Evolutionary conservation across 768 basidiomycete species (phyloP).

Genomic region (Amylocystis lapponica): DNA sequence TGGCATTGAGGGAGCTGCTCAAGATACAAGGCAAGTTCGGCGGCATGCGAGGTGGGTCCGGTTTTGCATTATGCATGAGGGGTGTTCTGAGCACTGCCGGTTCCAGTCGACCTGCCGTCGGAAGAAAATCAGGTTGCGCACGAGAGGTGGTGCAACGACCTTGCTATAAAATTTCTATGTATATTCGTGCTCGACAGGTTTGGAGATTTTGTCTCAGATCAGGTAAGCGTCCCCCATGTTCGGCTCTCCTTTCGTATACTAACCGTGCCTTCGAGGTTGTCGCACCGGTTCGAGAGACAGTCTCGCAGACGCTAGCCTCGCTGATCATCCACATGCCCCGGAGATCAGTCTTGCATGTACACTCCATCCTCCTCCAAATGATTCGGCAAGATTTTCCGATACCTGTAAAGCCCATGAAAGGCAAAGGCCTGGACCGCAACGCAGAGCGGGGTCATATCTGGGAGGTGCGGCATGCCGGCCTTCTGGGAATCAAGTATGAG

Average conservation of each 20-base stretch:
- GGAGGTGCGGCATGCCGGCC: conserved; percentile 97
- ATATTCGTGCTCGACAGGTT: conserved; percentile 96
- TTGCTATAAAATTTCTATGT: conserved; percentile 80
- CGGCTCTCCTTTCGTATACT: neutral
- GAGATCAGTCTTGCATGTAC: conserved; percentile 74
- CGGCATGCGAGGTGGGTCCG: conserved; percentile 65
- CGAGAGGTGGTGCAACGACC: conserved; percentile 84
- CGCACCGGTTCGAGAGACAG: conserved; percentile 94
- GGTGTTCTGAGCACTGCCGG: neutral
- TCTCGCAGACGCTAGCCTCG: conserved; percentile 89
- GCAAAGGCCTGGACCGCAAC: conserved; percentile 13
- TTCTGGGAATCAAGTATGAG: conserved; percentile 96
- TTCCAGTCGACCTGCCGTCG: conserved; percentile 42
- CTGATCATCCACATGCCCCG: conserved; percentile 84
- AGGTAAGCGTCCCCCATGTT: conserved; percentile 45
- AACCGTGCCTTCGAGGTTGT: conserved; percentile 53
- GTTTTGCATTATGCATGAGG: neutral
- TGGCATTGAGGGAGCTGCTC: conserved; percentile 85
- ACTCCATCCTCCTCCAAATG: conserved; percentile 85
- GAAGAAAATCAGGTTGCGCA: conserved; percentile 63
- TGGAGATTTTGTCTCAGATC: conserved; percentile 95
- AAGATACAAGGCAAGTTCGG: conserved; percentile 78
- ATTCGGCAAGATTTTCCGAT: conserved; percentile 79
- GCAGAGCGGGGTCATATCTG: conserved; percentile 63
- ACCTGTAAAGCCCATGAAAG: conserved; percentile 29